Conservation (phyloP, 2,329 filamentous ascomycete species). For the Dothistroma septosporum region DNA sequence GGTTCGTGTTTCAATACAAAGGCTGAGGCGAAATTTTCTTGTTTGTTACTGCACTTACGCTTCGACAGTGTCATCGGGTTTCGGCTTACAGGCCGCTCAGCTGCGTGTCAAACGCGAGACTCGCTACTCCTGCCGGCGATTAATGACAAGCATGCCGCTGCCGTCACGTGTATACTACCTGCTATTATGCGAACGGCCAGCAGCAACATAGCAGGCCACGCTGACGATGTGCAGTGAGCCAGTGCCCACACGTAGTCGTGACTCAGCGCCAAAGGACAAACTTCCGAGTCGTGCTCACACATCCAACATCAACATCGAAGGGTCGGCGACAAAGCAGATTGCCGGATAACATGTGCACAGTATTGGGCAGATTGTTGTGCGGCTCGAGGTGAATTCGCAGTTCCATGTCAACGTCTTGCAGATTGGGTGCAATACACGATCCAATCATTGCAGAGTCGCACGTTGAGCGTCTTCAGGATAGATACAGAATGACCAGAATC, state of each 20-base stretch:
- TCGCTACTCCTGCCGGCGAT: background rate
- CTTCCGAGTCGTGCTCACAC: background rate
- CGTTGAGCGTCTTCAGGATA: background rate
- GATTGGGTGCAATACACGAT: background rate
- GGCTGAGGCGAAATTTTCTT: background rate
- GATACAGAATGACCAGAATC: background rate
- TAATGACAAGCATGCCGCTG: slow-evolving; percentile 3
- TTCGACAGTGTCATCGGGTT: slow-evolving; percentile 5
- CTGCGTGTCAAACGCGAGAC: background rate
- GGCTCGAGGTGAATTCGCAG: background rate
- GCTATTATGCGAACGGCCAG: background rate
- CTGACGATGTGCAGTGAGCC: background rate
- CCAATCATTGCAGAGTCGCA: background rate
- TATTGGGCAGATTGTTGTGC: background rate
- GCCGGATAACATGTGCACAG: background rate
- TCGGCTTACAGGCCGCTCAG: slow-evolving; percentile 3
- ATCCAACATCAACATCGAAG: background rate
- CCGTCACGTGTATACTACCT: background rate
- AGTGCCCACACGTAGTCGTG: background rate
- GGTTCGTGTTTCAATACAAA: background rate
- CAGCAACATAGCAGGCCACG: background rate
- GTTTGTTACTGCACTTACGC: background rate
- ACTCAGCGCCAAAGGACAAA: background rate
- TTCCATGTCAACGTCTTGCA: background rate
- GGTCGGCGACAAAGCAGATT: background rate